Conservation (phyloP, 2,329 filamentous ascomycete genomes). For the Cercospora brassicicola region DNA sequence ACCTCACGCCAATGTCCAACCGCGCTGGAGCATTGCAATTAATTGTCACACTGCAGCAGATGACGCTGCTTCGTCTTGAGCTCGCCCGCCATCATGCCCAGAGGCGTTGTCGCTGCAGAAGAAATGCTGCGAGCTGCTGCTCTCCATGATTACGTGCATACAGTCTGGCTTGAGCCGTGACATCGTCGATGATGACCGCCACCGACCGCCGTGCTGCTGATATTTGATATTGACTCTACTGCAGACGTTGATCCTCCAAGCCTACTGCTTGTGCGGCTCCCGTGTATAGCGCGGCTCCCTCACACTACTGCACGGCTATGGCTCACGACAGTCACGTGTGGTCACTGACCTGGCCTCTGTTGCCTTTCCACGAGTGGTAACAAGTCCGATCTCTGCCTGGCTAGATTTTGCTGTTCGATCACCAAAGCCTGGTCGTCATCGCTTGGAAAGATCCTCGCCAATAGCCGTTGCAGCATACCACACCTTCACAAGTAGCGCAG, state of each 20-base stretch:
- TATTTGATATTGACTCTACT: neutral
- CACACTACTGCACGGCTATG: slow-evolving; percentile 10
- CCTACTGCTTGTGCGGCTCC: neutral
- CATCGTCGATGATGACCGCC: slow-evolving; percentile 24
- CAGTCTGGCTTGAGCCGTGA: slow-evolving; percentile 12
- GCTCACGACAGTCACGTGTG: slow-evolving; percentile 12
- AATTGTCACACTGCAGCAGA: slow-evolving; percentile 3
- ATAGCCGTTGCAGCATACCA: neutral
- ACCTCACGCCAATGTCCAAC: neutral
- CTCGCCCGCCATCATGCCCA: neutral
- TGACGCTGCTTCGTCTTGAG: slow-evolving; percentile 1
- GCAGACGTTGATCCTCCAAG: neutral
- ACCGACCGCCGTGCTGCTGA: neutral
- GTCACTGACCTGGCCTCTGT: slow-evolving; percentile 1
- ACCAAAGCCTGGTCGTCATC: slow-evolving; percentile 6
- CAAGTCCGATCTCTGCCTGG: slow-evolving; percentile 17
- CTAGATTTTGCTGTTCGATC: slow-evolving; percentile 15
- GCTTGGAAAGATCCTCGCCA: neutral
- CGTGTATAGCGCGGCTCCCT: neutral
- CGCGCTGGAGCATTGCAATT: neutral
- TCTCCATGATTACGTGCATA: slow-evolving; percentile 27
- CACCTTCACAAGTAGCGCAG: neutral
- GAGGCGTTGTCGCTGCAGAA: slow-evolving; percentile 1
- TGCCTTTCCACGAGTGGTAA: slow-evolving; percentile 8
- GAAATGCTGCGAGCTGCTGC: slow-evolving; percentile 15